Evolutionary conservation across 2,329 filamentous ascomycete species (phyloP).

Genomic region (Cladosporium cucumerinum): DNA sequence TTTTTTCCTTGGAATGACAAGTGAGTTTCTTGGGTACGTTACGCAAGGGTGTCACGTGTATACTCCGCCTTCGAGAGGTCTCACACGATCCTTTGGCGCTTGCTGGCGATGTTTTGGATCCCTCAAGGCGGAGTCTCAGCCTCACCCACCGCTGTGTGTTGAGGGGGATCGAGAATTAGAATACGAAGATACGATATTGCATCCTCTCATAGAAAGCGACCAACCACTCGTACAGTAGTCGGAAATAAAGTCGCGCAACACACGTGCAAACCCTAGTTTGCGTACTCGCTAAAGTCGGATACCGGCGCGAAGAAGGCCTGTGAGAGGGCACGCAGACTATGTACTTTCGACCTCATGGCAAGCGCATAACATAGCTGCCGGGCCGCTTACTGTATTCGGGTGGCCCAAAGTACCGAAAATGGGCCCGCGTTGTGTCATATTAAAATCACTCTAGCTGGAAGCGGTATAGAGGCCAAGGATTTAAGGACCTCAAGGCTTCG

Average conservation of each 20-base stretch:
- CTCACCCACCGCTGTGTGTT: background rate
- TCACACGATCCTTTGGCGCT: background rate
- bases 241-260: constrained; percentile 2
- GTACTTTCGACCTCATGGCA: background rate
- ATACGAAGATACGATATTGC: background rate
- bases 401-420: constrained; percentile 7
- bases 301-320: background rate
- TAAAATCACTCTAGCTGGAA: constrained; percentile 4
- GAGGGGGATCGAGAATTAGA: background rate
- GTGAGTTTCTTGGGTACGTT: background rate
- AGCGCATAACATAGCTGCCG: constrained; percentile 4
- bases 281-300: constrained; percentile 5
- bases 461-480: constrained; percentile 6
- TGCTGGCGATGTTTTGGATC: background rate
- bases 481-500: constrained; percentile 4
- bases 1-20: background rate
- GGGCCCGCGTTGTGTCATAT: constrained; percentile 5
- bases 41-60: background rate
- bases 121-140: background rate
- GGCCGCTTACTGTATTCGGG: background rate
- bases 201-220: background rate
- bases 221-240: background rate
- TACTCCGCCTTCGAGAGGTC: background rate
- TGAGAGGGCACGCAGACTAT: background rate
- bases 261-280: background rate